A percentile compares a stretch with the other conserved stretches of the same genome.
These are phyloP conservation scores for Ceratonia siliqua DNA, from an alignment of 306 rosid species.

Conservation along the genomic window DNA sequence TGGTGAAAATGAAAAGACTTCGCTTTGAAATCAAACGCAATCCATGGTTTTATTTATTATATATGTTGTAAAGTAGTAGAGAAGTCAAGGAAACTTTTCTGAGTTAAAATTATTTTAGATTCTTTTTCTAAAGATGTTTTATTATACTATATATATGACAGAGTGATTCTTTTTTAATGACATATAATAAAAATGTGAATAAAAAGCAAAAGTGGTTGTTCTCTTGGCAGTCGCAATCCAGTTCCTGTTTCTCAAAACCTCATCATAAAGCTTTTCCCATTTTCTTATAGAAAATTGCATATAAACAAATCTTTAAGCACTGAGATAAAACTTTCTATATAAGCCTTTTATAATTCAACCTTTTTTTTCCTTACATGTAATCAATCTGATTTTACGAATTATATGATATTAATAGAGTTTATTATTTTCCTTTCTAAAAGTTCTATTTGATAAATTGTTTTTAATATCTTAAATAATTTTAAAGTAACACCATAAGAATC, in stretches of 20 bases:
- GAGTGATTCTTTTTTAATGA: background rate
- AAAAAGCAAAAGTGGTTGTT: slow-evolving; percentile 29
- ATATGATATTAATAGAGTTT: too few relatives aligned
- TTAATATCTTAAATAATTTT: too few relatives aligned
- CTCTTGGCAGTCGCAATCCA: background rate
- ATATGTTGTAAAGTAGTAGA: background rate
- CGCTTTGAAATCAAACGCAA: background rate
- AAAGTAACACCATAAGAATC: too few relatives aligned
- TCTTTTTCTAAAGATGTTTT: slow-evolving; percentile 1
- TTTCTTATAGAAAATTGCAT: background rate
- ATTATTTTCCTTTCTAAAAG: too few relatives aligned
- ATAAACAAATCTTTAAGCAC: background rate
- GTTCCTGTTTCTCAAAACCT: background rate
- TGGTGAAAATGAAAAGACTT: too few relatives aligned
- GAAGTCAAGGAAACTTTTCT: slow-evolving; percentile 19
- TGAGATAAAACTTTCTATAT: background rate
- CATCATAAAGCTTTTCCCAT: slow-evolving; percentile 3
- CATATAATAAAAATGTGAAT: background rate
- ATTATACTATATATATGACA: background rate
- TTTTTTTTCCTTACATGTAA: background rate
- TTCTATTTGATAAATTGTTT: too few relatives aligned
- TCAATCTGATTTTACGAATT: too few relatives aligned
- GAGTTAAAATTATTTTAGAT: background rate
- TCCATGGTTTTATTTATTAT: background rate
- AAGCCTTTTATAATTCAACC: background rate